phyloP scores from a whole-genome alignment of 2,329 filamentous ascomycete species.

The Allantophomopsis lycopodina region DNA sequence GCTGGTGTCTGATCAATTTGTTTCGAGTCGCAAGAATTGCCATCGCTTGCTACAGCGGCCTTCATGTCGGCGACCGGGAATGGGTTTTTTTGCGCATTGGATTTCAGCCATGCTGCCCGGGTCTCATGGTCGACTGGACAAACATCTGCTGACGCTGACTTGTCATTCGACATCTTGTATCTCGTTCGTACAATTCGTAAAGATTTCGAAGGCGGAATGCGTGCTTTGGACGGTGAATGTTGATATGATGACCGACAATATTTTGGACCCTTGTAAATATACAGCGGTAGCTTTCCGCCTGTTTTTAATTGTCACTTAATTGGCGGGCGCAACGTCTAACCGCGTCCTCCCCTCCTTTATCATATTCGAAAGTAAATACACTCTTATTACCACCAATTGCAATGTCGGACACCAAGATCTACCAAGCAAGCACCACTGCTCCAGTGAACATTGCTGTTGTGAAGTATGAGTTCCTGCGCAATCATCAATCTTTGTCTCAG shows the following conservation, averaged over 20 bases:
- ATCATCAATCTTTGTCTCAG: constrained; percentile 1
- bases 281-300: no score
- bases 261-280: constrained; percentile 2
- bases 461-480: constrained; percentile 44
- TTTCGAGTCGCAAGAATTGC: constrained; percentile 20
- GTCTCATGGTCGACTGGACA: constrained; percentile 90
- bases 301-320: constrained; percentile 2
- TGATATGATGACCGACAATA: constrained; percentile 10
- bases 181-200: no score
- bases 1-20: constrained; percentile 22
- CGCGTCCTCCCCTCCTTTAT: no score
- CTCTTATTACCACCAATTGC: constrained; percentile 2
- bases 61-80: constrained; percentile 12
- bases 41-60: constrained; percentile 17
- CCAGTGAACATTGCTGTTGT: constrained; percentile 98
- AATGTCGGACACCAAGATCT: constrained; percentile 36
- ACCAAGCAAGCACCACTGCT: constrained; percentile 89
- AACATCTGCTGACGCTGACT: constrained; percentile 21
- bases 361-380: neutral
- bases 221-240: no score
- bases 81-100: constrained; percentile 13
- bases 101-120: constrained; percentile 68
- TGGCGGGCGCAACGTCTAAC: no score
- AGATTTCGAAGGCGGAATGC: no score
- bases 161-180: neutral